These are phyloP conservation scores for Megacollybia marginata DNA, from an alignment of 768 basidiomycete genomes.

Conservation along the genomic window DNA sequence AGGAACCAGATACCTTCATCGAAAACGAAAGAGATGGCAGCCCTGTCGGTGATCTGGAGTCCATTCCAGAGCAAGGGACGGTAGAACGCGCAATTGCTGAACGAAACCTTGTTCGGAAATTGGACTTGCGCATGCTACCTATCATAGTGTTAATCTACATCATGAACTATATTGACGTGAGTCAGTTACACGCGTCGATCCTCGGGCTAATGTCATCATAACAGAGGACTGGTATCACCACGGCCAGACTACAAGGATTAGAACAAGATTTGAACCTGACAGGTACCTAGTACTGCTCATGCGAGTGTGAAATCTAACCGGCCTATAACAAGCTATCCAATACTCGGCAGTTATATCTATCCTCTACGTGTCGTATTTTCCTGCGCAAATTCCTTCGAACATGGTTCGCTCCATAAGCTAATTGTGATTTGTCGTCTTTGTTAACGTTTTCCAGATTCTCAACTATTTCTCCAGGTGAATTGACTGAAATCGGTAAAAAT, in stretches of 20 bases:
- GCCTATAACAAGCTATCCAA: constrained; percentile 35
- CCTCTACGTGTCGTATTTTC: constrained; percentile 52
- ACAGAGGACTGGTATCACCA: constrained; percentile 42
- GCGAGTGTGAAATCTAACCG: constrained; percentile 9
- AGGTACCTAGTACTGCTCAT: constrained; percentile 17
- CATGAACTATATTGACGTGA: constrained; percentile 65
- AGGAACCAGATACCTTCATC: not conserved
- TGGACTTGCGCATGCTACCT: constrained; percentile 50
- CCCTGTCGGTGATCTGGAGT: not conserved
- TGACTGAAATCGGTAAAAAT: not conserved
- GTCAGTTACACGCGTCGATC: constrained; percentile 4
- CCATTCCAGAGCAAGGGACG: constrained; percentile 2
- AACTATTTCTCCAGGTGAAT: constrained; percentile 46
- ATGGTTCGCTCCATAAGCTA: constrained; percentile 33
- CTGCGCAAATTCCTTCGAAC: constrained; percentile 61
- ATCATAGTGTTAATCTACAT: constrained; percentile 53
- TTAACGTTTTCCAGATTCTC: constrained; percentile 32
- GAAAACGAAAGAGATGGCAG: not conserved
- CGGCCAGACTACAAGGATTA: constrained; percentile 43
- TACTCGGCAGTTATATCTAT: constrained; percentile 46
- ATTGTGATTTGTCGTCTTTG: not conserved
- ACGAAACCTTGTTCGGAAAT: constrained; percentile 41
- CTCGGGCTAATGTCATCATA: not conserved
- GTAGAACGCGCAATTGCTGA: constrained; percentile 28
- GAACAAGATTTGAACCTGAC: constrained; percentile 39